Evolutionary conservation across 768 basidiomycete genomes (phyloP), one percentile per base, ranked within the genome.

Genomic region (Tricholoma bakamatsutake): DNA sequence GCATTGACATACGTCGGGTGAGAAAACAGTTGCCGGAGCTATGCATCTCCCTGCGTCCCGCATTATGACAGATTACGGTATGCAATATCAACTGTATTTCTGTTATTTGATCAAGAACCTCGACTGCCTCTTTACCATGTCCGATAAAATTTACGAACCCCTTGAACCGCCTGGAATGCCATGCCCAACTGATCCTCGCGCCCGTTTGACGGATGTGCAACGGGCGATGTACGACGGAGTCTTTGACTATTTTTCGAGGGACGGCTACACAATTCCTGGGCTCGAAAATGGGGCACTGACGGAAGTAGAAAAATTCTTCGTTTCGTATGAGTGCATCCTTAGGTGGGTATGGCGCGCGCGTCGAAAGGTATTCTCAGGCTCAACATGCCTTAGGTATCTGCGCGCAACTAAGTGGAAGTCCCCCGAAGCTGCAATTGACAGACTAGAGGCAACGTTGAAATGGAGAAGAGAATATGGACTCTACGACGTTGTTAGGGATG

Each of bases 381-480:
- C 35, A 21, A 12, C 11, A n/a, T 13, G 50, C 52, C 13, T 30
- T 64, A 85, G 88, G 57, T 93, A 85, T 67, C 69, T 90, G 35
- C 84, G 90, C 42, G 92, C 92, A 2, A 76, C 81, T 0, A 93
- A 92, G 59, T 90, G 90, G 85, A 79, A 81, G 54, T 66, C 70
- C 15, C 67, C 73, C 6, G 64, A 74, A n/a, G 79, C 82, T 7
- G 80, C 83, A 3, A 85, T 91, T 53, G 73, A 77, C 35, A 77
- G 90, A 12, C 68, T 92, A 2, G 88, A 93, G 64, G 78, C 68
- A 18, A 91, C 92, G 1, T 73, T 90, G 31, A 80, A 76, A 57
- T 94, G 93, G 93, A 74, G 92, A 50, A 78, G 91, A 33, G 88
- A 90, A 53, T 93, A 78, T 66, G 87, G 88, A 11, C 60, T 93